Conservation (phyloP, 1,284 basidiomycete species). For the Cutaneotrichosporon spelunceum region DNA sequence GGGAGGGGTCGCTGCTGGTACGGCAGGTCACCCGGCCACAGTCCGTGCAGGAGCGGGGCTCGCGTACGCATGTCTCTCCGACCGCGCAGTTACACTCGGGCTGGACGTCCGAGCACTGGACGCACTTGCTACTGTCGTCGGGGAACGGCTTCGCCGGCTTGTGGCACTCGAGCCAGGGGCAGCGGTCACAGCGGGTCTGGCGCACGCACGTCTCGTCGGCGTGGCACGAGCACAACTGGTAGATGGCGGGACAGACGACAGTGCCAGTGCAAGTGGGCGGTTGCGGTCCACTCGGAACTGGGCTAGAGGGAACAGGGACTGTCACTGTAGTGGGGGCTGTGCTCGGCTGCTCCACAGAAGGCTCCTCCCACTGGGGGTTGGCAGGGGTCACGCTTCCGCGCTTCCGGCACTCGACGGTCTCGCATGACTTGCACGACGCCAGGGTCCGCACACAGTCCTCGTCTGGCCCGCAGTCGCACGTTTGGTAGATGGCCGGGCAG, state of each 20-base stretch:
- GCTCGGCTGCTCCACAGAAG: not conserved
- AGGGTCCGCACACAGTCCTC: not conserved
- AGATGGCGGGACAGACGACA: not conserved
- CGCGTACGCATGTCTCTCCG: not conserved
- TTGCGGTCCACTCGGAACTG: not conserved
- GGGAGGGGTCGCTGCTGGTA: not conserved
- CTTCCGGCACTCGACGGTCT: not conserved
- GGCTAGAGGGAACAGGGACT: not conserved
- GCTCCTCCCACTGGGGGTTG: not conserved
- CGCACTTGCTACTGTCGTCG: not conserved
- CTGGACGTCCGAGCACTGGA: not conserved
- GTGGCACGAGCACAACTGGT: not conserved
- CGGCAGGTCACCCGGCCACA: not conserved
- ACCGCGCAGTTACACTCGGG: not conserved
- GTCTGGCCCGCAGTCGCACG: not conserved
- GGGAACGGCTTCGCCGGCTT: not conserved
- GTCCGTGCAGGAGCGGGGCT: not conserved
- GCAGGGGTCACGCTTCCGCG: not conserved
- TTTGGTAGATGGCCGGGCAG: not conserved
- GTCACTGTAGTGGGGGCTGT: no score
- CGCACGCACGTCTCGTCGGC: constrained; percentile 5
- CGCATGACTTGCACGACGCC: not conserved
- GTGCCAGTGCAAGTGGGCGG: not conserved
- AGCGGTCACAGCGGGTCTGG: not conserved
- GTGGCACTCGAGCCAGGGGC: not conserved